Conservation (phyloP, 768 basidiomycete genomes). For the Hypholoma sublateritium region DNA sequence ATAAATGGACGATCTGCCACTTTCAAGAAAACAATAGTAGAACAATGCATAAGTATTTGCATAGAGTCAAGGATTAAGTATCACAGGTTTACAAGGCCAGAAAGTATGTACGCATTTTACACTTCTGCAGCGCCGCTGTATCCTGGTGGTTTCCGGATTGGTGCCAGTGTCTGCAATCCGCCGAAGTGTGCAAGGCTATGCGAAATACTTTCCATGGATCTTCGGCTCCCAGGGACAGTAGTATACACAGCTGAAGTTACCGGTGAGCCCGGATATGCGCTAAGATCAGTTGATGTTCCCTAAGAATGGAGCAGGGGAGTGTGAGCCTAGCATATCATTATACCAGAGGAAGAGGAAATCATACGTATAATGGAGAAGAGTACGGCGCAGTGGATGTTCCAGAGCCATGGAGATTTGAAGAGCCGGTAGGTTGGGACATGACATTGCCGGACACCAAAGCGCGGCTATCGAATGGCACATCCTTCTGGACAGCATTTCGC, state of each 20-base stretch:
- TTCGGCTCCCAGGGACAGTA: conserved; percentile 23
- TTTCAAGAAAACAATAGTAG: no score
- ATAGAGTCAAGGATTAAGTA: no score
- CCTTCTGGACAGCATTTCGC: conserved; percentile 18
- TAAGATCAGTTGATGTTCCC: conserved; percentile 22
- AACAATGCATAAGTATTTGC: no score
- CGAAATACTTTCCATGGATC: conserved; percentile 30
- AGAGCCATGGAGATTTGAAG: background rate
- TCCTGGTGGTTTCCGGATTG: conserved; percentile 6
- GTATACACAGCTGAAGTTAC: conserved; percentile 29
- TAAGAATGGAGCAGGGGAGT: background rate
- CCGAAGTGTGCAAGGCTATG: conserved; percentile 18
- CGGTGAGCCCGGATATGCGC: conserved; percentile 22
- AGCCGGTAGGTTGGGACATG: conserved; percentile 9
- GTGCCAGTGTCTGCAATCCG: conserved; percentile 6
- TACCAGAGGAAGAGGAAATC: conserved; percentile 2
- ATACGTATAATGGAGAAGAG: conserved; percentile 15
- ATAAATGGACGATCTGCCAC: no score
- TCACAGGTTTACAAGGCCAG: no score
- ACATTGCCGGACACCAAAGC: conserved; percentile 20
- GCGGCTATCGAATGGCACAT: conserved; percentile 22
- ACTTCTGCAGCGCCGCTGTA: conserved; percentile 19
- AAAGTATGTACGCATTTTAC: background rate
- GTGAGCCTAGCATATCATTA: background rate
- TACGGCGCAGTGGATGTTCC: conserved; percentile 12